Percentiles rank a stretch among this genome's conserved stretches.
Conservation (phyloP, 2,329 filamentous ascomycete species). For the Thielaviopsis ethacetica region DNA sequence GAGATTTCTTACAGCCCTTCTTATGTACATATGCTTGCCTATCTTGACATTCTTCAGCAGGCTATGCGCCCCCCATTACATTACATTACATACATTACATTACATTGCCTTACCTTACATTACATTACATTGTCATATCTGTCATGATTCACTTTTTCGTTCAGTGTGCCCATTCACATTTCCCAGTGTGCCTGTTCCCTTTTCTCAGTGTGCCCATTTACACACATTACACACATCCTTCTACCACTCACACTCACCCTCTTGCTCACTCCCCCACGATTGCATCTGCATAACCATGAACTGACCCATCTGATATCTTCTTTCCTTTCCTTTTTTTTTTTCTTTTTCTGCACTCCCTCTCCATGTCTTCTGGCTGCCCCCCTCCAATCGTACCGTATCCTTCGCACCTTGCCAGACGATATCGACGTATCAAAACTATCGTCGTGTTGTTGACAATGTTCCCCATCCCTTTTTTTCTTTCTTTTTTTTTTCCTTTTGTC, state of each 20-base stretch:
- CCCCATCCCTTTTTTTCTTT: neutral
- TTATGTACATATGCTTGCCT: neutral
- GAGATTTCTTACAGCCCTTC: too few species aligned
- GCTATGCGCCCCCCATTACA: neutral
- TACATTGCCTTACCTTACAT: too few species aligned
- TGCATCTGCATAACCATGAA: too few species aligned
- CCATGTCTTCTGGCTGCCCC: neutral
- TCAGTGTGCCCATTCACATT: neutral
- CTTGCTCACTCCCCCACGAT: too few species aligned
- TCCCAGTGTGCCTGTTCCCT: too few species aligned
- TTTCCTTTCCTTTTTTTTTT: neutral
- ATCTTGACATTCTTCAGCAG: neutral
- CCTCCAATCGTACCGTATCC: neutral
- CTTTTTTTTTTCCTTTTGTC: neutral
- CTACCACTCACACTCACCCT: too few species aligned
- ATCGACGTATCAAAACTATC: neutral
- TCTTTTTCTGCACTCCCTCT: neutral
- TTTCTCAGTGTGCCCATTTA: too few species aligned
- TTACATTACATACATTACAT: too few species aligned
- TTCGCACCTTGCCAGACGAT: neutral
- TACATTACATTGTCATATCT: too few species aligned
- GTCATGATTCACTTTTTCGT: too few species aligned
- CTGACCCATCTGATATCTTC: too few species aligned
- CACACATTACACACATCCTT: too few species aligned
- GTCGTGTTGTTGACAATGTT: neutral